These are phyloP conservation scores for Coemansia asiatica DNA, from an alignment of 192 early-diverging fungal genomes.

Conservation along the genomic window DNA sequence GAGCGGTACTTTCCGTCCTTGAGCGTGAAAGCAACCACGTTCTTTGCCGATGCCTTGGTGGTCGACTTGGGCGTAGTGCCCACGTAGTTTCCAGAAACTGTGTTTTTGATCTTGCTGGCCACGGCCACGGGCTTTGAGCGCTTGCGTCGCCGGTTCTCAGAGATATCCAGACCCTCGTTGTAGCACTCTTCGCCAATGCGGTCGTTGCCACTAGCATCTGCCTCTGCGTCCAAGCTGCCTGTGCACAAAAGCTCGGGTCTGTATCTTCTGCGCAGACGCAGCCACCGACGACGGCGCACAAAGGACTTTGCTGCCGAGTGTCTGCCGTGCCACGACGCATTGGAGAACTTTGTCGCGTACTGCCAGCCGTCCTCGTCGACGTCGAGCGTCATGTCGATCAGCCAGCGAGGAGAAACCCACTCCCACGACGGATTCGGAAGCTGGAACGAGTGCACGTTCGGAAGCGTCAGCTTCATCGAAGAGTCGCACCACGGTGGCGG, in stretches of 20 bases:
- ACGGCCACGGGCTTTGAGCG: slow-evolving; percentile 11
- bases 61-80: slow-evolving; percentile 25
- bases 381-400: slow-evolving; percentile 57
- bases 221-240: neutral
- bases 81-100: slow-evolving; percentile 31
- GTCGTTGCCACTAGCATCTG: neutral
- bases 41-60: slow-evolving; percentile 8
- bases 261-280: slow-evolving; percentile 16
- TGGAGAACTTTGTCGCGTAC: slow-evolving; percentile 46
- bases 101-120: slow-evolving; percentile 39
- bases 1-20: slow-evolving; percentile 45
- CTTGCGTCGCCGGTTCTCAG: slow-evolving; percentile 2
- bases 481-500: slow-evolving; percentile 56
- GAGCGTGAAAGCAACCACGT: slow-evolving; percentile 32
- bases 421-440: slow-evolving; percentile 54
- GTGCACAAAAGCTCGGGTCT: neutral
- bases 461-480: slow-evolving; percentile 41
- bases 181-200: slow-evolving; percentile 6
- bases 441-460: slow-evolving; percentile 58
- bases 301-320: slow-evolving; percentile 19
- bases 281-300: slow-evolving; percentile 27
- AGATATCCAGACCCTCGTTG: neutral
- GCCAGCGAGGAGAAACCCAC: slow-evolving; percentile 58
- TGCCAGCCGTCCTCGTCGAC: slow-evolving; percentile 59
- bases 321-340: slow-evolving; percentile 22